phyloP scores from a whole-genome alignment of 139 green algal species.

The Penium margaritaceum region DNA sequence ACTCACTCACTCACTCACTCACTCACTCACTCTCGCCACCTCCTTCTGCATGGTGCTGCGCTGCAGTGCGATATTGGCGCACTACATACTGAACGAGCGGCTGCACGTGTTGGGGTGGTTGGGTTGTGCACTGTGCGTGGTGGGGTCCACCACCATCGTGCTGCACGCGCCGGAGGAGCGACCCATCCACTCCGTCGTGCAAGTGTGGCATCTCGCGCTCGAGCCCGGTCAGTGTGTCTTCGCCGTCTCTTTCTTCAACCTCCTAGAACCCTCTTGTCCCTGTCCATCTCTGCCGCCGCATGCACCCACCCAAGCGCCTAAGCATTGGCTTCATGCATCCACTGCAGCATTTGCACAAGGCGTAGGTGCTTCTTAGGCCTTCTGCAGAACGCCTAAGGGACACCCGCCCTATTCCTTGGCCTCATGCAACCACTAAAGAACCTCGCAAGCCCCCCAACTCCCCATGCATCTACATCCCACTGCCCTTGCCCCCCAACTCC shows the following conservation, averaged over 20 bases:
- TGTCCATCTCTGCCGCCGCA: too few species aligned
- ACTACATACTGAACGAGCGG: slow-evolving; percentile 79
- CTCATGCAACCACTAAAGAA: neutral
- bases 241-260: too few species aligned
- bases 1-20: too few species aligned
- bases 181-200: slow-evolving; percentile 61
- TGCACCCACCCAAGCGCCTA: neutral
- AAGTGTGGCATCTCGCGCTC: slow-evolving; percentile 76
- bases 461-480: neutral
- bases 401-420: neutral
- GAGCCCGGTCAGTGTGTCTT: slow-evolving; percentile 58
- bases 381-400: too few species aligned
- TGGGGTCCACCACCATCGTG: slow-evolving; percentile 77
- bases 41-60: too few species aligned
- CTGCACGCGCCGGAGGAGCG: slow-evolving; percentile 82
- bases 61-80: slow-evolving; percentile 77
- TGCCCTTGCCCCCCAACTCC: neutral
- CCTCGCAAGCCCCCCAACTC: too few species aligned
- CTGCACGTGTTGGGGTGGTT: slow-evolving; percentile 88
- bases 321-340: neutral
- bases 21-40: too few species aligned
- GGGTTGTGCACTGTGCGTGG: slow-evolving; percentile 86
- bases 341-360: too few species aligned
- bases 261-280: too few species aligned
- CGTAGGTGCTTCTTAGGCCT: neutral